Evolutionary conservation across 345 rosid species (phyloP).

Genomic region (Populus nigra): DNA sequence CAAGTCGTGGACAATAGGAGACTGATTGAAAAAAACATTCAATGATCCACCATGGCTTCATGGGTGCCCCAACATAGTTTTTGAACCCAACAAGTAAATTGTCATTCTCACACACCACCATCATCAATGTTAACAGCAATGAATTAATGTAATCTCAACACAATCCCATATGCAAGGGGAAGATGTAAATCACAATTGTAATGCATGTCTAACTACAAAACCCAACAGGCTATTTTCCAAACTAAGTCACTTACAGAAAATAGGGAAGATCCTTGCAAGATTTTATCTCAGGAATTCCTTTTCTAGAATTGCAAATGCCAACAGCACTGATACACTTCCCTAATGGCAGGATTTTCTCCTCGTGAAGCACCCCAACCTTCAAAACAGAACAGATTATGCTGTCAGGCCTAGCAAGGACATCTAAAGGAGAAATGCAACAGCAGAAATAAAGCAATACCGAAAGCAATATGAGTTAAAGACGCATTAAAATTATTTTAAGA

Average conservation of each 20-base stretch:
- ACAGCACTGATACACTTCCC: conserved; percentile 67
- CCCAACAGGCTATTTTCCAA: background rate
- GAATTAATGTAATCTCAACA: background rate
- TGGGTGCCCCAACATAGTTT: background rate
- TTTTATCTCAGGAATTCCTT: conserved; percentile 73
- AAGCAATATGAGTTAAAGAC: background rate
- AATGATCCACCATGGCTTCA: background rate
- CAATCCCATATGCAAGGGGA: background rate
- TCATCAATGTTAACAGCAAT: background rate
- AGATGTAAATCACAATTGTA: background rate
- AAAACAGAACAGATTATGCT: conserved; percentile 1
- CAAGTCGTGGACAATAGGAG: no score
- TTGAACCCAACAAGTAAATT: background rate
- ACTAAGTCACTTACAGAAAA: conserved; percentile 64
- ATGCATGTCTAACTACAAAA: conserved; percentile 2
- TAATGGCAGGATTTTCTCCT: conserved; percentile 86
- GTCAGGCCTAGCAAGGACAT: conserved; percentile 1
- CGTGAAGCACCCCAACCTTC: conserved; percentile 87
- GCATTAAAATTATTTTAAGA: background rate
- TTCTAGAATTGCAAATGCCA: conserved; percentile 53
- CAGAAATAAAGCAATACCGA: background rate
- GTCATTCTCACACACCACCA: background rate
- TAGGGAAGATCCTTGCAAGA: conserved; percentile 86
- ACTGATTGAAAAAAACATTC: background rate
- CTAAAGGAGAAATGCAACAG: conserved; percentile 1